Conservation (phyloP, 306 rosid genomes). For the Gleditsia sinensis region DNA sequence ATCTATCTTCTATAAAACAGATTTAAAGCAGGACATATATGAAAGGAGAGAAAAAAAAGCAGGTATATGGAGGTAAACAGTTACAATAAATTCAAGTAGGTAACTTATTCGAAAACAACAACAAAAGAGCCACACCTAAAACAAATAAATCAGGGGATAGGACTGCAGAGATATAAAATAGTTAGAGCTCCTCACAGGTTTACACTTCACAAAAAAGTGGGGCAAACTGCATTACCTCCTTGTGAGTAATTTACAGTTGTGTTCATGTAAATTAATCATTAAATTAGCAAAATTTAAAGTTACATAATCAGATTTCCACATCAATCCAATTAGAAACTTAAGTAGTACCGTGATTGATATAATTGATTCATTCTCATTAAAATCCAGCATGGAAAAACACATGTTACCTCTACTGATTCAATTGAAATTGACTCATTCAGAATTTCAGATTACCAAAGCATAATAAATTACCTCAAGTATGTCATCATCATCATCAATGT, state of each 20-base stretch:
- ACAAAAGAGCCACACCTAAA: constrained; percentile 2
- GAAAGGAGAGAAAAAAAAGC: constrained; percentile 31
- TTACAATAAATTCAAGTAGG: constrained; percentile 16
- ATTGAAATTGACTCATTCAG: constrained; percentile 30
- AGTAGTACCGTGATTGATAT: constrained; percentile 14
- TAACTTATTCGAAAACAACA: constrained; percentile 4
- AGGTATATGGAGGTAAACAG: constrained; percentile 18
- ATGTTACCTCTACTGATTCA: neutral
- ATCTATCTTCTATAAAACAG: constrained; percentile 72
- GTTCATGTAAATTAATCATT: constrained; percentile 12
- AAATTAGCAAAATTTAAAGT: constrained; percentile 11
- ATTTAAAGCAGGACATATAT: constrained; percentile 32
- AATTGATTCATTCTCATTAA: constrained; percentile 4
- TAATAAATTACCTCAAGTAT: constrained; percentile 68
- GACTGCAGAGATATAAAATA: constrained; percentile 15
- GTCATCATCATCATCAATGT: constrained; percentile 61
- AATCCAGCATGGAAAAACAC: constrained; percentile 17
- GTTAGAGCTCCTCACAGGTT: neutral
- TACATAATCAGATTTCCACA: neutral
- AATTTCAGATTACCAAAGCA: constrained; percentile 29
- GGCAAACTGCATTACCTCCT: constrained; percentile 25
- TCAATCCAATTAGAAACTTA: constrained; percentile 5
- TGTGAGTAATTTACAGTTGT: neutral
- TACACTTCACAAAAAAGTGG: constrained; percentile 22
- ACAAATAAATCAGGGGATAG: constrained; percentile 7